Conservation (phyloP, 106 monocot genomes). For the Chionographis japonica region DNA sequence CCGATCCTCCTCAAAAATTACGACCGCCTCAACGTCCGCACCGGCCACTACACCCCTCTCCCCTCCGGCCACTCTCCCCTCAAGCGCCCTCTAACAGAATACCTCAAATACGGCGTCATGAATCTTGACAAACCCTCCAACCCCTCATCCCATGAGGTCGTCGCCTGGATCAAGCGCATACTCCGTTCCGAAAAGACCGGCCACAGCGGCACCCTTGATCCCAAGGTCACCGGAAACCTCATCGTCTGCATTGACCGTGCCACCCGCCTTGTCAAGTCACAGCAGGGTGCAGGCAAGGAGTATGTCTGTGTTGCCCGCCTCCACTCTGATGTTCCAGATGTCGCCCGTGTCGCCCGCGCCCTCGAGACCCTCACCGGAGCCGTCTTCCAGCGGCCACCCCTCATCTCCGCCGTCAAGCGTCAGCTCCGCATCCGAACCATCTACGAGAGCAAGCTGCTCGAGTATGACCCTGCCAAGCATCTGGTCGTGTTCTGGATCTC, state of each 20-base stretch:
- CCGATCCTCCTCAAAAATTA: constrained; percentile 93
- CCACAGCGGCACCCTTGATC: constrained; percentile 88
- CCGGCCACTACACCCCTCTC: constrained; percentile 92
- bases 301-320: constrained; percentile 86
- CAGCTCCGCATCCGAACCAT: no score
- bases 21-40: constrained; percentile 84
- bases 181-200: constrained; percentile 88
- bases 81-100: constrained; percentile 62
- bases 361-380: no score
- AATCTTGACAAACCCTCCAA: constrained; percentile 97
- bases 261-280: constrained; percentile 91
- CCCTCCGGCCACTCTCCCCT: constrained; percentile 80
- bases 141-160: constrained; percentile 93
- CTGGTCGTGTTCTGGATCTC: no score
- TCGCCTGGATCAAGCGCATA: constrained; percentile 91
- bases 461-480: no score
- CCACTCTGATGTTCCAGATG: constrained; percentile 17
- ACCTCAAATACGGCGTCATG: constrained; percentile 82
- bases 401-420: no score
- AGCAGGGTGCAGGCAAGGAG: constrained; percentile 99
- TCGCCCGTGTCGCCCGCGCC: no score
- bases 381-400: no score
- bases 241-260: constrained; percentile 94
- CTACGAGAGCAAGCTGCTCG: no score
- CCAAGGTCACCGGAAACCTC: constrained; percentile 95